A percentile compares a stretch with the other conserved stretches of the same genome.
Conservation (phyloP, 352 stramenopile genomes). For the Phytopythium chamaehyphon region DNA sequence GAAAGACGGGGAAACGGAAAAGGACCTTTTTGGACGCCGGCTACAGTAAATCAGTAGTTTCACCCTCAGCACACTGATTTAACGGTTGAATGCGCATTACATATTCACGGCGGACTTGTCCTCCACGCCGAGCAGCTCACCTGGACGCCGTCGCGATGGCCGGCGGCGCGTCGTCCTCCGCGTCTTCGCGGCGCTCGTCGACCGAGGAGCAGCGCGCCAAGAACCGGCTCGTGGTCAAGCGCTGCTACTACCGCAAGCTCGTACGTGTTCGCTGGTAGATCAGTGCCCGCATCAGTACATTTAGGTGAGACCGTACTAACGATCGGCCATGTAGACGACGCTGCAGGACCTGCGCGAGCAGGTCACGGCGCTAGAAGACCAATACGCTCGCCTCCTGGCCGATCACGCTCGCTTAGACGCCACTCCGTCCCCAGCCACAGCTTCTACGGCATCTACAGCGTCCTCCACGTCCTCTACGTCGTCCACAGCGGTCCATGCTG, state of each 20-base stretch:
- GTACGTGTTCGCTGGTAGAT: too few species aligned
- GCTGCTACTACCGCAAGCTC: conserved; percentile 74
- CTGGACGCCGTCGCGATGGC: too few species aligned
- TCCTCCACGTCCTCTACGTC: neutral
- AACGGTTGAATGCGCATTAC: too few species aligned
- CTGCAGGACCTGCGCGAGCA: conserved; percentile 51
- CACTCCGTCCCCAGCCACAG: conserved; percentile 11
- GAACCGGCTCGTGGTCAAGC: conserved; percentile 61
- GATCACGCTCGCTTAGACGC: conserved; percentile 24
- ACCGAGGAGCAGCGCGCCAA: conserved; percentile 39
- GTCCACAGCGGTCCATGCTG: too few species aligned
- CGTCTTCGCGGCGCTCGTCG: conserved; percentile 6
- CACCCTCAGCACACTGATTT: neutral
- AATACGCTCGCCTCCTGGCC: conserved; percentile 41
- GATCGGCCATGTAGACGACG: conserved; percentile 30
- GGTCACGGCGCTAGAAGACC: conserved; percentile 28
- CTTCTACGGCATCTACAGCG: neutral
- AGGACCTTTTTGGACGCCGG: neutral
- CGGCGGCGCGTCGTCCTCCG: neutral
- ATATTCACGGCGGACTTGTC: too few species aligned
- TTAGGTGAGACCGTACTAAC: too few species aligned
- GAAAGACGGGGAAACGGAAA: too few species aligned
- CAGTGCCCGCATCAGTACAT: too few species aligned
- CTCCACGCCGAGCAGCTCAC: too few species aligned
- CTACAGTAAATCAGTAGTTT: neutral